Evolutionary conservation across 2,329 filamentous ascomycete genomes (phyloP), one percentile per base, ranked within the genome.

Genomic region (Aureobasidium sp.): DNA sequence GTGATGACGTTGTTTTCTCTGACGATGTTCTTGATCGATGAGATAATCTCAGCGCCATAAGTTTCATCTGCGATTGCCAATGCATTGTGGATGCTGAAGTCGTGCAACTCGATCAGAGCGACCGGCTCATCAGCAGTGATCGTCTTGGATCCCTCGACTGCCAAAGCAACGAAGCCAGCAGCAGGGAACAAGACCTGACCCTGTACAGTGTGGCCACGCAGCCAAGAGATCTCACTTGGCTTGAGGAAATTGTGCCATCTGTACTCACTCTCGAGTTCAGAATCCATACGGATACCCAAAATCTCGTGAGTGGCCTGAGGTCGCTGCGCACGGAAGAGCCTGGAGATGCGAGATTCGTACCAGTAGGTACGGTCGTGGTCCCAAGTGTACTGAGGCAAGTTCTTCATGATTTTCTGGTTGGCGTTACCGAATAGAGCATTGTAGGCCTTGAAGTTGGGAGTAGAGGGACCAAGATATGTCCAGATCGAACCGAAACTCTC

Each of bases 21-120:
- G 37, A 31, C 22, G 17, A 62, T 42, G 31, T n/a, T 47, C 17
- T 34, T 47, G 31, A 58, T 36, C 9, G 29, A 34, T 12, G 67
- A 47, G 14, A 65, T 44, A 22, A 59, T 63, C 55, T 67, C 65
- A 7, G 60, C 62, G 31, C 61, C 62, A 36, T 48, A n/a, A 41
- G 64, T 49, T 14, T 66, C 65, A 29, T 67, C 62, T 2, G 64
- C 59, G 42, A 70, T 62, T 29, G 62, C 61, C 47, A 71, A 61
- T 31, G 66, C 67, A 25, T 62, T 39, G 6, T 52, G 34, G 20
- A 70, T 66, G 22, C 29, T 57, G 34, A 68, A 45, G 61, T 69
- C 49, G 34, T 62, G 36, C 3, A 70, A 31, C 48, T 70, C 64
- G 15, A 70, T 58, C n/a, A 67, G 20, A 15, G 48, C 27, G 20